Evolutionary conservation across 495 filamentous ascomycete species (phyloP), one percentile per base, ranked within the genome.

Genomic region (Hypoxylon perforatum): DNA sequence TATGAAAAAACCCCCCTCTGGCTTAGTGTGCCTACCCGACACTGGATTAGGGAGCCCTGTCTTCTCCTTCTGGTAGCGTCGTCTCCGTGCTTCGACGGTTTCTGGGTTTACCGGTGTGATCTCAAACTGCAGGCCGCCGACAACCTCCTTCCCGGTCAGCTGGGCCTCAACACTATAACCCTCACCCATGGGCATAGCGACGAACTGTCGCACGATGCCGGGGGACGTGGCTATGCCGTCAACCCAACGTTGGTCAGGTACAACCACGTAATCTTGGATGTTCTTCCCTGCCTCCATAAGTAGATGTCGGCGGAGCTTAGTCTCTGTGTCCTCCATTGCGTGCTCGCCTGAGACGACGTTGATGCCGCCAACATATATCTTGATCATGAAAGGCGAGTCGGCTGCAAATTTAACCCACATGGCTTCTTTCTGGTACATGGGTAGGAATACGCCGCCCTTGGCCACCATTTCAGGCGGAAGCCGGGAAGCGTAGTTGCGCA

Each of bases 151-250:
- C 11, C 79, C 78, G 0, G 80, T 84, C 0, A 85, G 52, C 41
- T 85, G 84, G 10, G 76, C 75, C 61, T 86, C 82, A 12, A 85
- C 74, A 9, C 76, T 73, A 42, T 85, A 85, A 2, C 81, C 81
- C 7, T 69, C 65, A 18, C 78, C 81, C 17, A 77, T 55, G 0
- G 76, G 77, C 69, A 80, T 77, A 4, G 80, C 76, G 3, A 82
- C 80, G 62, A 83, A 83, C 47, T 83, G 80, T 19, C 61, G 65
- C n/a, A 78, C 78, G 12, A 65, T 47, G 3, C 76, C 77, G 12
- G 63, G 71, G 28, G 52, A 67, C 12, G 45, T 65, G 10, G 63
- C 76, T 19, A 84, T 75, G 11, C 84, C 84, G 51, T 85, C 81
- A 1, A 86, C 70, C 82, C 81, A 84, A 6, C 22, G 63, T 63